These are phyloP conservation scores for Magnusiomyces sp. DNA, from an alignment of 1,139 yeast species.

Conservation along the genomic window DNA sequence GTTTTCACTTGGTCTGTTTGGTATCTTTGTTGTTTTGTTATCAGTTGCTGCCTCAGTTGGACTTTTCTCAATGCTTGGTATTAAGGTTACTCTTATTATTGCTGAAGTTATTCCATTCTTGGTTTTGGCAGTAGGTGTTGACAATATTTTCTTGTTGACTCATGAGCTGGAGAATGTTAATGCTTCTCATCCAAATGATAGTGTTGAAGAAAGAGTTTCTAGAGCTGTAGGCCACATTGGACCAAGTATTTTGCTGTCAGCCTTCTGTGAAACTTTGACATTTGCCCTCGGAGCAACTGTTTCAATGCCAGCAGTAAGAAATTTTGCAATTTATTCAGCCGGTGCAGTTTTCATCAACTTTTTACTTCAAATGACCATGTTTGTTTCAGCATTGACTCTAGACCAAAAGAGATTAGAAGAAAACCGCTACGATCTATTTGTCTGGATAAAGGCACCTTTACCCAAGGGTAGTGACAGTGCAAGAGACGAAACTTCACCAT, in stretches of 20 bases:
- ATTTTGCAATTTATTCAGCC: conserved; percentile 86
- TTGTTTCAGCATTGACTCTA: conserved; percentile 60
- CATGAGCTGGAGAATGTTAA: conserved; percentile 62
- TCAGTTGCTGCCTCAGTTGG: conserved; percentile 83
- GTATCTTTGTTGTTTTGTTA: conserved; percentile 68
- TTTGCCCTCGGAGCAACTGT: conserved; percentile 74
- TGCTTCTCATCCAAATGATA: conserved; percentile 37
- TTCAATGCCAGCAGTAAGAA: conserved; percentile 90
- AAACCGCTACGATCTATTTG: conserved; percentile 49
- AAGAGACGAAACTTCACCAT: conserved; percentile 11
- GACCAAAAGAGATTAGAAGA: conserved; percentile 58
- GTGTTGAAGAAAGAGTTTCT: conserved; percentile 49
- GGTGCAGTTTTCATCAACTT: conserved; percentile 77
- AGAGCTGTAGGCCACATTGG: conserved; percentile 66
- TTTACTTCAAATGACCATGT: conserved; percentile 69
- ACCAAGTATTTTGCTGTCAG: conserved; percentile 76
- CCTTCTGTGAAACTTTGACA: conserved; percentile 67
- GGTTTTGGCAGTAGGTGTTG: conserved; percentile 89
- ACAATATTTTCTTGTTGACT: conserved; percentile 77
- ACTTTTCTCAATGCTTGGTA: conserved; percentile 58
- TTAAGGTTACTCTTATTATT: conserved; percentile 81
- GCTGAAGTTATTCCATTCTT: conserved; percentile 97
- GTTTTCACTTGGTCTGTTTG: conserved; percentile 68
- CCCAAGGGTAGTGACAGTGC: neutral
- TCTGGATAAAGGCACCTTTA: conserved; percentile 23